Evolutionary conservation across 73 alveolate species (phyloP), one percentile per base, ranked within the genome.

Genomic region (Breviolum minutum): DNA sequence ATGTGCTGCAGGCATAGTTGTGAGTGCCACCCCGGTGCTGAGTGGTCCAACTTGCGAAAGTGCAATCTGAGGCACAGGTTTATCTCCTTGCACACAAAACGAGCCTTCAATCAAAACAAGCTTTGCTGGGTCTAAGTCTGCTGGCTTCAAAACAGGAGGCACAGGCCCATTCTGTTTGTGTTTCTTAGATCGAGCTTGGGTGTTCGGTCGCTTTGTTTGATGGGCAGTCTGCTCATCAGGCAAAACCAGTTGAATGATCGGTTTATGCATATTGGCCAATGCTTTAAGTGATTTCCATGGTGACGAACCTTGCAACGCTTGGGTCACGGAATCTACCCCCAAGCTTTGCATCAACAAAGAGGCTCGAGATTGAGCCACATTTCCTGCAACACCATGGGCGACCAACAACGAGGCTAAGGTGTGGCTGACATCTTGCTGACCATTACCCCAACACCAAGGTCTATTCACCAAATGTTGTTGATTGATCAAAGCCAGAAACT

Each of bases 181-280:
- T n/a, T 63, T 0, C 63, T 13, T 1, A 63, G 63, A 10, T 76
- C 19, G 82, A 29, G 63, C 7, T 76, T 76, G 22, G 62, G 32
- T 70, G 14, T 8, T 17, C 27, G 14, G 80, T 17, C 14, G 8
- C 80, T 10, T 16, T 70, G 80, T 16, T 70, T 70, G 80, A 8
- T 17, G 80, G n/a, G n/a, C n/a, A n/a, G n/a, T n/a, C n/a, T n/a
- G n/a, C 26, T 76, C 86, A n/a, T 76, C 86, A 1, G 86, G 86
- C 61, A 76, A 9, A 3, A 76, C 86, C 24, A 76, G 22, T 24
- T 76, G 86, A 6, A 76, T 1, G 27, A 76, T 63, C 19, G 86
- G 86, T 2, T 2, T 76, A 24, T 76, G 86, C n/a, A 5, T 60
- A 63, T 76, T 76, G 2, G 86, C 86, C 5, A 76, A 30, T 26